A percentile compares a stretch with the other conserved stretches of the same genome.
Conservation (phyloP, 345 rosid genomes). For the Orychophragmus violaceus region DNA sequence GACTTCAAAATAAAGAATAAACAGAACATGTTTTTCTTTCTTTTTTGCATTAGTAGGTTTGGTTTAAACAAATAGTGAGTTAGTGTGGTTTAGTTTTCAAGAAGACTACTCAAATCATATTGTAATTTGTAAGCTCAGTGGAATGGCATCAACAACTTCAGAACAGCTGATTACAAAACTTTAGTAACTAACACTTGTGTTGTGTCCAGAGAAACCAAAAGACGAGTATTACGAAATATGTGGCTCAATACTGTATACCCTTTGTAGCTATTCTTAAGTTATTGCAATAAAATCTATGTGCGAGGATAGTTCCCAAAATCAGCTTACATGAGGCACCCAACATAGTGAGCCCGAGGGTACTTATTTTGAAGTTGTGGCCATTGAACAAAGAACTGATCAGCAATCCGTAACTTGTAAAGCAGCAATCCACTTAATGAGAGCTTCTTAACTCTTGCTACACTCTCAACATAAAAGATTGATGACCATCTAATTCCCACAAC, state of each 20-base stretch:
- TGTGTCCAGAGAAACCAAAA: constrained; percentile 2
- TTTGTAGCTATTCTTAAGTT: constrained; percentile 15
- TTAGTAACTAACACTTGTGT: neutral
- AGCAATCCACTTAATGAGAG: constrained; percentile 82
- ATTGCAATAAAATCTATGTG: neutral
- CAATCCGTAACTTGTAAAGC: constrained; percentile 62
- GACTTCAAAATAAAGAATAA: neutral
- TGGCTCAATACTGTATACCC: neutral
- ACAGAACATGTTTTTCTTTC: neutral
- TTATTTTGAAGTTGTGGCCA: constrained; percentile 75
- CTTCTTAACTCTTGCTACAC: constrained; percentile 82
- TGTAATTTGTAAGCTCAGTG: neutral
- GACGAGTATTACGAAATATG: neutral
- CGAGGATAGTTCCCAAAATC: constrained; percentile 16
- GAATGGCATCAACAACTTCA: neutral
- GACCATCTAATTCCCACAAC: constrained; percentile 77
- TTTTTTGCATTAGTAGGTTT: neutral
- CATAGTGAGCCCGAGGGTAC: constrained; percentile 63
- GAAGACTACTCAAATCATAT: neutral
- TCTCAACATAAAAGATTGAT: constrained; percentile 69
- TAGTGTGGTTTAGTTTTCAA: neutral
- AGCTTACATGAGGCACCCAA: constrained; percentile 75
- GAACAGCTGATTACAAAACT: neutral
- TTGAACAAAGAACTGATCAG: constrained; percentile 82
- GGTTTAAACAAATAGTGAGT: neutral